Evolutionary conservation across 202 grass and related monocot species (phyloP), one percentile per base, ranked within the genome.

Genomic region (Panicum virgatum): DNA sequence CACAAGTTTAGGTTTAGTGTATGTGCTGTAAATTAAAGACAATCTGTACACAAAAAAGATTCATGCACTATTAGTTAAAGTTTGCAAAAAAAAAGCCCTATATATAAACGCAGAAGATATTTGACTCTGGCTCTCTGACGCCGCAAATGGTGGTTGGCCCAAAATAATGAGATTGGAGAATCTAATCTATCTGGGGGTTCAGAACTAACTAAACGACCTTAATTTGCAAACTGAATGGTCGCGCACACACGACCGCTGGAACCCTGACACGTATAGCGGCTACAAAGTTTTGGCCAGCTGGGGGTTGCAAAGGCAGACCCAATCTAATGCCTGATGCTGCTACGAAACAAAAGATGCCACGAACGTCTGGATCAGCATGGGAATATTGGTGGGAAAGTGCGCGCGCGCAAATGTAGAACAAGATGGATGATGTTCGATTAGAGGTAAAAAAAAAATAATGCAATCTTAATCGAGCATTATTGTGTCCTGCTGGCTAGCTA

Each of bases 281-380:
- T 27, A 20, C 47, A 36, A 29, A 30, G 50, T 22, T 83, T 72
- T 66, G 22, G 58, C 65, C 69, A 80, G 68, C 69, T 67, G 56
- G 39, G 60, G 39, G 60, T 36, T 61, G 77, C 77, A 59, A 58
- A 48, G 26, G 39, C 69, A 42, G 46, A 66, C 60, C 11, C 76
- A 80, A 80, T 57, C 27, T n/a, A 62, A 51, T 38, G 57, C 70
- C 60, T 75, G 40, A 45, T 65, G 22, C 37, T 78, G 43, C 40
- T 76, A 69, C 15, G 77, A 80, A 80, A 67, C 77, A 80, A 67
- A 79, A 42, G 9, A 9, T 52, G 86, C 58, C 75, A 88, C 60
- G 68, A 7, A 47, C 19, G 32, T 73, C 80, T 83, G 80, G 79
- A 83, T 83, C 86, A 48, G 73, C 85, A 72, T 27, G 19, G 54